Percentiles rank a stretch among this genome's conserved stretches.
Conservation (phyloP, 2,329 filamentous ascomycete species). For the Tolypocladium album region DNA sequence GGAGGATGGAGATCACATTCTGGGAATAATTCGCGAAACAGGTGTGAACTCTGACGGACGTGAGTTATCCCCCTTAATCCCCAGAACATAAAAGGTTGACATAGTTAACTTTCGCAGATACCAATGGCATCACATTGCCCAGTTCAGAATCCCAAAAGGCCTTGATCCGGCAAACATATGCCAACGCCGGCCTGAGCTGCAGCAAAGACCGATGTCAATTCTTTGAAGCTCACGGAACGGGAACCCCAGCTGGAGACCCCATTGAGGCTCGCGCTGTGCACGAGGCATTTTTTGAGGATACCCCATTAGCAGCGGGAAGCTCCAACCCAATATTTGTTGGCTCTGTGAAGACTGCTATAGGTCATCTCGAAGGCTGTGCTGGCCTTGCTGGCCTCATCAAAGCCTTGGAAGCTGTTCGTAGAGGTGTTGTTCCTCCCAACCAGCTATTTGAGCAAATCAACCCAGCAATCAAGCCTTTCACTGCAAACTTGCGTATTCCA, state of each 20-base stretch:
- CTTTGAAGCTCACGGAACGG: constrained; percentile 34
- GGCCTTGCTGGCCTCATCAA: constrained; percentile 14
- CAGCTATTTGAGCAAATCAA: constrained; percentile 17
- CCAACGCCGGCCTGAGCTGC: constrained; percentile 22
- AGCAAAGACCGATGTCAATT: constrained; percentile 26
- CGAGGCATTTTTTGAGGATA: constrained; percentile 25
- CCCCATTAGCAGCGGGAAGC: neutral
- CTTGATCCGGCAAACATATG: constrained; percentile 16
- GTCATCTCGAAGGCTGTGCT: constrained; percentile 14
- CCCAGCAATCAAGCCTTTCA: constrained; percentile 14
- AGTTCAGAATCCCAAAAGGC: constrained; percentile 6
- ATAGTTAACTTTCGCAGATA: constrained; percentile 7
- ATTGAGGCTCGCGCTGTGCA: constrained; percentile 19
- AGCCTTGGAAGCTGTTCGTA: constrained; percentile 7
- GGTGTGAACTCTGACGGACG: constrained; percentile 27
- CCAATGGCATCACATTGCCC: constrained; percentile 24
- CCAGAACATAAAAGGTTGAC: neutral
- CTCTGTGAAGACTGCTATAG: constrained; percentile 16
- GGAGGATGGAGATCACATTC: constrained; percentile 27
- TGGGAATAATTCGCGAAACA: constrained; percentile 21
- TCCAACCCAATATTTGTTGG: constrained; percentile 7
- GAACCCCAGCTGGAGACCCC: constrained; percentile 17
- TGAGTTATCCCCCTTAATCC: neutral
- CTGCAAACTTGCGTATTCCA: constrained; percentile 10
- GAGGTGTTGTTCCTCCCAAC: constrained; percentile 17